Conservation (phyloP, 108 stramenopile genomes). For the Skeletonema grethae region DNA sequence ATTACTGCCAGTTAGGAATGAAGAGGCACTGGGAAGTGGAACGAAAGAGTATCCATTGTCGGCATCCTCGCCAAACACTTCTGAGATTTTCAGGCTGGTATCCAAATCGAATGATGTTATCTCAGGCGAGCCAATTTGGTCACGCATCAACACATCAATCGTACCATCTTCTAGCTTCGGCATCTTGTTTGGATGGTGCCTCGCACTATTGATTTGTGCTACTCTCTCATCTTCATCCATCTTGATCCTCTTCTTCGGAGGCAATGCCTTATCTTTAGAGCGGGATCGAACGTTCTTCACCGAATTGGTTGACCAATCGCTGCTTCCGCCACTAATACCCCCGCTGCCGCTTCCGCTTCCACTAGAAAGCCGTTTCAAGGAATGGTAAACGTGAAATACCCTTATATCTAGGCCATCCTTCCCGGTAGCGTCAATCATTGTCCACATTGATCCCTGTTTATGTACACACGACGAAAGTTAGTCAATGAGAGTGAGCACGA, state of each 20-base stretch:
- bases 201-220: background rate
- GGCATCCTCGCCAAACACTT: background rate
- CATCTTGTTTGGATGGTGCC: background rate
- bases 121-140: background rate
- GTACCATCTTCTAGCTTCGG: background rate
- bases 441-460: conserved; percentile 16
- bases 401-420: conserved; percentile 63
- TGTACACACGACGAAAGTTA: background rate
- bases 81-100: conserved; percentile 6
- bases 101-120: conserved; percentile 6
- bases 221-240: background rate
- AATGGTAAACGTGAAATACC: conserved; percentile 81
- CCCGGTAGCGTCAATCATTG: conserved; percentile 46
- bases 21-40: conserved; percentile 3
- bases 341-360: conserved; percentile 43
- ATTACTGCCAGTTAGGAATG: background rate
- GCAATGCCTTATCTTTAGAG: too few species aligned
- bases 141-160: conserved; percentile 1
- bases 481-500: background rate
- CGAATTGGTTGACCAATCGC: background rate
- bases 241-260: conserved; percentile 7
- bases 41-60: conserved; percentile 19
- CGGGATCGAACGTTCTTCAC: too few species aligned
- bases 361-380: conserved; percentile 53
- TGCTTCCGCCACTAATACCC: background rate